These are phyloP conservation scores for Geosiphon pyriformis DNA, from an alignment of 192 early-diverging fungal genomes.

Conservation along the genomic window DNA sequence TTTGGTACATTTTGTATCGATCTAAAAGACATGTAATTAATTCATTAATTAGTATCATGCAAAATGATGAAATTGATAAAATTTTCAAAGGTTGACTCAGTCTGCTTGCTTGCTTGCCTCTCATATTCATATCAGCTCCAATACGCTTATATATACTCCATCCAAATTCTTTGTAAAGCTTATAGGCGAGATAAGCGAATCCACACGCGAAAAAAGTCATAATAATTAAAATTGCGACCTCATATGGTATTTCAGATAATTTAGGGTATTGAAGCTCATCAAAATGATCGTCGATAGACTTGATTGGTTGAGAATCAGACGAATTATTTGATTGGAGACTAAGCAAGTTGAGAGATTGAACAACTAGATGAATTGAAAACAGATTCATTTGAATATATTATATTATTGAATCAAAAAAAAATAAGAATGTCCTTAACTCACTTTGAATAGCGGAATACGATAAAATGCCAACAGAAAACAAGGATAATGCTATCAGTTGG, in stretches of 20 bases:
- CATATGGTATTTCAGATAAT: constrained; percentile 31
- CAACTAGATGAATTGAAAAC: too few species aligned
- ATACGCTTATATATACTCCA: constrained; percentile 83
- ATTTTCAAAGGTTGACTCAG: too few species aligned
- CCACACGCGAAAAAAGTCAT: constrained; percentile 44
- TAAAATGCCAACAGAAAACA: constrained; percentile 59
- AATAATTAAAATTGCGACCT: constrained; percentile 52
- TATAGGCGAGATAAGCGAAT: constrained; percentile 51
- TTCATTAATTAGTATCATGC: constrained; percentile 3
- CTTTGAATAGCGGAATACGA: constrained; percentile 67
- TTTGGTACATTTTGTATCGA: constrained; percentile 20
- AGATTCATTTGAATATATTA: too few species aligned
- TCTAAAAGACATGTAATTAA: constrained; percentile 7
- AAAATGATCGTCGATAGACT: constrained; percentile 24
- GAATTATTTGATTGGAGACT: too few species aligned
- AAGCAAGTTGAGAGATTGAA: too few species aligned
- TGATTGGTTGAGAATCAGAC: too few species aligned
- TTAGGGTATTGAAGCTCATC: neutral
- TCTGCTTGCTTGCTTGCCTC: too few species aligned
- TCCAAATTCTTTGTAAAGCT: constrained; percentile 75
- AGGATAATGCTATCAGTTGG: constrained; percentile 70
- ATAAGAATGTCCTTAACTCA: too few species aligned
- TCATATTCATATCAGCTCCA: constrained; percentile 69
- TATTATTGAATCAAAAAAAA: too few species aligned
- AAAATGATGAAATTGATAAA: too few species aligned